Base-by-base conservation (phyloP, 208 protist species). In the Trypanosomatidae sp. region DNA sequence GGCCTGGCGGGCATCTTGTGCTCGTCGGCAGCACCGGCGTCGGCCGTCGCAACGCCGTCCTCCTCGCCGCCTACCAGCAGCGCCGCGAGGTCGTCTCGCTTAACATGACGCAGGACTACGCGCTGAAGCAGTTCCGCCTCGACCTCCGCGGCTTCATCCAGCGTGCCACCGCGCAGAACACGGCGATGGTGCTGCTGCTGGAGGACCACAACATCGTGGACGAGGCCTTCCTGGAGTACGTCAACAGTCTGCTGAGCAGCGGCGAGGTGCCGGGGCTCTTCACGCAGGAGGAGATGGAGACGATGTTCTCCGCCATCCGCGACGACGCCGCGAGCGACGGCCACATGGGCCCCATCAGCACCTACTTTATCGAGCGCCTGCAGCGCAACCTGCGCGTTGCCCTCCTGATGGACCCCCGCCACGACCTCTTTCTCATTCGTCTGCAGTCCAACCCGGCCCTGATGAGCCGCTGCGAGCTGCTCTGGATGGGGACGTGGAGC, bases 151-250 rank as follows among this genome's bases (percentile, higher is more conserved):
- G 82, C 62, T 79, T 94, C 64, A 89, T 97, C 60, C 93, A 97
- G 68, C 79, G 86, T 7, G 89, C 94, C 7, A 91, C 86, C 9
- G 73, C 71, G 69, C 87, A 95, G 71, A 93, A 97, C 73, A 85
- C 85, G 67, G 86, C 99, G 39, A 86, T 94, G 22, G 97, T 99
- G 62, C 80, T 99, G 2, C 86, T 99, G 25, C 96, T 98, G 58
- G 98, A 99, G 72, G 98, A 99, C 70, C 94, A 98, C 77, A 96
- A 99, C 80, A 92, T 99, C 64, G 97, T 98, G 46, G 76, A 98
- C 33, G 98, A 99, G 76, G 68, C 83, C 13, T 99, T 99, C 86
- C 81, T 99, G 22, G 98, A 99, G 86, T 93, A 97, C 74, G 88
- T 99, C 69, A 99, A 99, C 82, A 92, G 94, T 56, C 80, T 98